phyloP scores from a whole-genome alignment of 2,329 filamentous ascomycete species.

The Pseudocercospora crystallina region DNA sequence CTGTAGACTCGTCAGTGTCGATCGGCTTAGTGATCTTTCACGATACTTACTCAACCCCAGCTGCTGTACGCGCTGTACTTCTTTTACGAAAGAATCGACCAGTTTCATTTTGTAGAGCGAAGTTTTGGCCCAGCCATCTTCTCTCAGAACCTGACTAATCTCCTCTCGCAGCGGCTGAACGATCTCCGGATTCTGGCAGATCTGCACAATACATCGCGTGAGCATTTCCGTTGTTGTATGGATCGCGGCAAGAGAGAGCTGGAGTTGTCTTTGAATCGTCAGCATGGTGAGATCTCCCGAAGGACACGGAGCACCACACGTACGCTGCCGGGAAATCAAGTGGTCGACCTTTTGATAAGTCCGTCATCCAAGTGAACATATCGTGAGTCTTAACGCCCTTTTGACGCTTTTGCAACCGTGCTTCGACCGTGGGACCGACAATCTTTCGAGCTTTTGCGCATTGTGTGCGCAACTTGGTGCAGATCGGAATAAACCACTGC shows the following conservation, averaged over 20 bases:
- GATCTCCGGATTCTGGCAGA: constrained; percentile 28
- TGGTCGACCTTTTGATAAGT: constrained; percentile 19
- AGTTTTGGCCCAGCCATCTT: constrained; percentile 28
- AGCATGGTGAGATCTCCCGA: constrained; percentile 2
- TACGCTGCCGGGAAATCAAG: constrained; percentile 8
- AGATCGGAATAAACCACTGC: constrained; percentile 36
- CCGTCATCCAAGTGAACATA: constrained; percentile 27
- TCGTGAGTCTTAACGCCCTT: constrained; percentile 13
- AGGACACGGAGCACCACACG: neutral
- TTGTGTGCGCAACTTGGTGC: constrained; percentile 31
- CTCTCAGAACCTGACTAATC: constrained; percentile 21
- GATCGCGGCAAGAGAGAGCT: constrained; percentile 18
- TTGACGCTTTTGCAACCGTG: constrained; percentile 20
- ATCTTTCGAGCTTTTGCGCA: constrained; percentile 34
- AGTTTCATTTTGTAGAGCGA: constrained; percentile 30
- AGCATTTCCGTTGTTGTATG: constrained; percentile 22
- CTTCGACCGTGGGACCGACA: constrained; percentile 35
- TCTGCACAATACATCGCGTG: constrained; percentile 21
- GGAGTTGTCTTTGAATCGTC: constrained; percentile 7
- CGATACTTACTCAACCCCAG: too few species aligned
- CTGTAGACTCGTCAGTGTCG: neutral
- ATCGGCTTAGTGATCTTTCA: too few species aligned
- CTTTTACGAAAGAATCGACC: constrained; percentile 35
- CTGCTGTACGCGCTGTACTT: constrained; percentile 16
- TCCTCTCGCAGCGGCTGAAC: constrained; percentile 26